Base-by-base conservation (phyloP, 768 basidiomycete species). In the Lentinula aciculospora region DNA sequence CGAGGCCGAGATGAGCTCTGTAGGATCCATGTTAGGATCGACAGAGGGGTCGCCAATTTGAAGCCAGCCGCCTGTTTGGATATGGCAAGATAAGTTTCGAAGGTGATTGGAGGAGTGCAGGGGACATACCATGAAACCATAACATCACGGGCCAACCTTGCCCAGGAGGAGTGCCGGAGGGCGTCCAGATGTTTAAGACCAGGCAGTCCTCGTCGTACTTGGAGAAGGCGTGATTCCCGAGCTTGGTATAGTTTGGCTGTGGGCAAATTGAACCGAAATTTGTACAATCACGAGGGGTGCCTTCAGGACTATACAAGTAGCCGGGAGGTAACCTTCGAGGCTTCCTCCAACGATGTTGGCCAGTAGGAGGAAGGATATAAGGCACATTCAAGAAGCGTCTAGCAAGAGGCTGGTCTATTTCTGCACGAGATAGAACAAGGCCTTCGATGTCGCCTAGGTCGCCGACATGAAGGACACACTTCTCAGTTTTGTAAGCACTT, bases 91-190 rank as follows among this genome's bases (percentile, higher is more conserved):
- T 27, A 15, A 29, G 17, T 4, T 10, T 37, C 9, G 37, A 25
- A 3, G 27, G 28, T 13, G 13, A 17, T 10, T 15, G 5, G 23
- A 15, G 10, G 8, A 23, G 15, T n/a, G 10, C 42, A 27, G 15
- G 31, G 25, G 17, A 36, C 27, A 53, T 53, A 53, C 57, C 57
- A 37, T 58, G 57, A 29, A 58, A 53, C 57, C 57, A 58, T 10
- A 58, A 19, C 57, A 58, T 53, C 17, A 58, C 57, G 4, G 57
- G 57, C 57, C 57, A 58, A 28, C 57, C 57, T 32, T 53, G n/a
- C 39, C 29, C 57, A 25, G 57, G 57, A 40, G 57, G 49, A n/a
- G 37, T 27, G 2, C 57, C 57, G 21, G 31, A 21, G 17, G 57
- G 57, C 3, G 57, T 44, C 57, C 57, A 58, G 17, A 58, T 58